Conservation (phyloP, 2,329 filamentous ascomycete genomes). For the Biscogniauxia sp. region DNA sequence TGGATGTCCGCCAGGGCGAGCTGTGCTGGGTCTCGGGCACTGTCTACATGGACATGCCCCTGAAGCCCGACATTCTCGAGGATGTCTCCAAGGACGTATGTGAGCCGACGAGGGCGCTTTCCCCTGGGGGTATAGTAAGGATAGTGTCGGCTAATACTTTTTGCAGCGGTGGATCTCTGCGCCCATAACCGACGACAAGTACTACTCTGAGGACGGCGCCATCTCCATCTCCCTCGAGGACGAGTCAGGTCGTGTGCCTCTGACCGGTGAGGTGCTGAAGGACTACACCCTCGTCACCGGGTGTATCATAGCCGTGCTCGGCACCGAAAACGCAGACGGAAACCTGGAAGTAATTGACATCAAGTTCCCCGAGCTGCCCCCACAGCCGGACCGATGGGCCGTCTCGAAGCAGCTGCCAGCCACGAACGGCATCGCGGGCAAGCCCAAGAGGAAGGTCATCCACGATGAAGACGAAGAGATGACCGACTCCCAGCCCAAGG, state of each 20-base stretch:
- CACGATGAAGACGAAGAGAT: conserved; percentile 57
- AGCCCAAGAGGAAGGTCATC: conserved; percentile 33
- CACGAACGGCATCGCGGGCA: conserved; percentile 25
- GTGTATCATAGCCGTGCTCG: conserved; percentile 90
- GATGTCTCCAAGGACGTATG: conserved; percentile 89
- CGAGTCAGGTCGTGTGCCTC: conserved; percentile 81
- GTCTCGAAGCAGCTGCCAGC: conserved; percentile 52
- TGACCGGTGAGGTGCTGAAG: conserved; percentile 70
- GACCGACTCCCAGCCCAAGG: conserved; percentile 37
- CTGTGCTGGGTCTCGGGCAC: conserved; percentile 95
- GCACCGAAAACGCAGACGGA: conserved; percentile 87
- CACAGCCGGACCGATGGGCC: conserved; percentile 79
- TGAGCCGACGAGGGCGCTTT: conserved; percentile 6
- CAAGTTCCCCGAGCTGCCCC: conserved; percentile 80
- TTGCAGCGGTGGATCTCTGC: conserved; percentile 82
- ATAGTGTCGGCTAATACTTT: background rate
- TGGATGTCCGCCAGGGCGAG: conserved; percentile 93
- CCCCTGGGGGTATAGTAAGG: conserved; percentile 1
- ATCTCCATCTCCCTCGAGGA: conserved; percentile 88
- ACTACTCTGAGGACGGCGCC: conserved; percentile 59
- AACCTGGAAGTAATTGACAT: conserved; percentile 91
- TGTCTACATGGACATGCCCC: conserved; percentile 93
- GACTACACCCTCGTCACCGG: conserved; percentile 80
- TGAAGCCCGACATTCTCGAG: conserved; percentile 94
- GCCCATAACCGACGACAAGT: conserved; percentile 73